Evolutionary conservation across 2,329 filamentous ascomycete species (phyloP).

Genomic region (Parafenestella ontariensis): DNA sequence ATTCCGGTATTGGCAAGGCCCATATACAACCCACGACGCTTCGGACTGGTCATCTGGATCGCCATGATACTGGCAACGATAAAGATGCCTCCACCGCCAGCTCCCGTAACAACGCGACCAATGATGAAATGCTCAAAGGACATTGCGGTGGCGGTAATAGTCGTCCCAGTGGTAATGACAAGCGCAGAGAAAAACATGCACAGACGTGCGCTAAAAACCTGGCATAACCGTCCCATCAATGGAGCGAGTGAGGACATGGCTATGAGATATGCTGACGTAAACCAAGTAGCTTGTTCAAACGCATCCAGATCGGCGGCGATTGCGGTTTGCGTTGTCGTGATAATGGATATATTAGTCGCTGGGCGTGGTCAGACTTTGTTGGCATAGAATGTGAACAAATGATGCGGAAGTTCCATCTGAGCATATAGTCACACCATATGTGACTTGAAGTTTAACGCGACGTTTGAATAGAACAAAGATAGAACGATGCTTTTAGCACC

Average conservation of each 20-base stretch:
- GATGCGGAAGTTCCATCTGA: neutral
- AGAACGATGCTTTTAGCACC: neutral
- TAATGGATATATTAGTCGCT: conserved; percentile 77
- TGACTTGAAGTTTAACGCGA: neutral
- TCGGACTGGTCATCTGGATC: conserved; percentile 73
- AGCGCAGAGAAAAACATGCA: conserved; percentile 70
- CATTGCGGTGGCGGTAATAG: conserved; percentile 68
- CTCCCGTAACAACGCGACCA: conserved; percentile 71
- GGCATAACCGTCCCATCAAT: conserved; percentile 73
- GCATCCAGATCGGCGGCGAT: conserved; percentile 78
- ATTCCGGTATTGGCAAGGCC: conserved; percentile 76
- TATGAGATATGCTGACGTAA: conserved; percentile 75
- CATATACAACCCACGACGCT: conserved; percentile 74
- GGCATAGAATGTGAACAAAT: neutral
- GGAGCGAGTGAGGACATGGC: conserved; percentile 66
- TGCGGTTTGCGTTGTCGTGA: conserved; percentile 79
- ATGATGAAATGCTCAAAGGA: conserved; percentile 69
- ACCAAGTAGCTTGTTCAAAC: conserved; percentile 78
- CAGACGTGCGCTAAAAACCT: conserved; percentile 73
- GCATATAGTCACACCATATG: neutral
- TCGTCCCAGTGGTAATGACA: conserved; percentile 66
- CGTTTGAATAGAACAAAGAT: neutral
- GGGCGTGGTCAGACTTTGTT: conserved; percentile 23
- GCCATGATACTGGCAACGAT: conserved; percentile 77
- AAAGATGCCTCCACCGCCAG: conserved; percentile 75